Evolutionary conservation across 345 rosid species (phyloP), one percentile per base, ranked within the genome.

Genomic region (Passiflora organensis): DNA sequence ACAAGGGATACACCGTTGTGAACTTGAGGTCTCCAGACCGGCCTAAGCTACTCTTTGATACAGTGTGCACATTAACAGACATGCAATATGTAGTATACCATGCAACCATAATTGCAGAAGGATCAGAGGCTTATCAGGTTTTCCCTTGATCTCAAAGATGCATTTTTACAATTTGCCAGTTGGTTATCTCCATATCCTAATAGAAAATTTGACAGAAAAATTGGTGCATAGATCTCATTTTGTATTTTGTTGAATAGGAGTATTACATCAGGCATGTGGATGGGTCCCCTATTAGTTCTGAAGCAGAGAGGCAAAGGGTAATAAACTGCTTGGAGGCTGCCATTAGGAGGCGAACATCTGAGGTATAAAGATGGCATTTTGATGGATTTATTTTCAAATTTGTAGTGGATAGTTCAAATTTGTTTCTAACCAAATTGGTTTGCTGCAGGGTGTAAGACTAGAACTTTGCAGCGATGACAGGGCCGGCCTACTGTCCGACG

Each of bases 291-390:
- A 60, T 89, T 58, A 87, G 85, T 68, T 89, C 99, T 1, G 96
- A 94, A 64, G 91, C 90, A 0, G 99, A 94, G 85, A 83, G 95
- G 71, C 91, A 83, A 48, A 78, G 97, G 43, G 86, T 94, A n/a
- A 78, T 89, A 43, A 56, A 83, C 57, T 94, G 97, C 79, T 77
- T 94, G 73, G 95, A 83, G 68, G 99, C 99, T 59, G 99, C 99
- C 1, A 83, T 94, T 56, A 83, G 78, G 63, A 77, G 97, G 48
- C 76, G 99, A 62, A 72, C 71, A 32, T 76, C 89, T 0, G 89
- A 82, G 85, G 94, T 85, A 46, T 14, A 1, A 42, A 5, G 32
- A 6, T 6, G n/a, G 19, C 58, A n/a, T 2, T 65, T 60, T 41
- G 9, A 15, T 2, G 43, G 43, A 8, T 11, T 13, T 15, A 6